phyloP scores from a whole-genome alignment of 2,329 filamentous ascomycete genomes.

The Albophoma yamanashiensis region DNA sequence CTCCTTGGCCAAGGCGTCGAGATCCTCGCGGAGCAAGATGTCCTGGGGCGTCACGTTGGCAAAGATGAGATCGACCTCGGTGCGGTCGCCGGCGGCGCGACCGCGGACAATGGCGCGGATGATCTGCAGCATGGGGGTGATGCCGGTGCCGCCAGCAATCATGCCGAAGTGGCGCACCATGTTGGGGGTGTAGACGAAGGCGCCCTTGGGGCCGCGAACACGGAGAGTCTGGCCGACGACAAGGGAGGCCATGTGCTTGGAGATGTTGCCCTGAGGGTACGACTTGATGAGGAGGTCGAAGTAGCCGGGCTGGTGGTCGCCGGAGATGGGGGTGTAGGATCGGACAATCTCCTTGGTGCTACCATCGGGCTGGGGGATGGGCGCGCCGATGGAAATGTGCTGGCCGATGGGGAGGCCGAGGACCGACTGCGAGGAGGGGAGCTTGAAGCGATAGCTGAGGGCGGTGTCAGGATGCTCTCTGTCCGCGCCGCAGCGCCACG shows the following conservation, averaged over 20 bases:
- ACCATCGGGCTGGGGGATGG: constrained; percentile 56
- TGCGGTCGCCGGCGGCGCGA: constrained; percentile 68
- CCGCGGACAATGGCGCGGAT: constrained; percentile 82
- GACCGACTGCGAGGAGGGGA: constrained; percentile 67
- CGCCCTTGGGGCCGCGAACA: constrained; percentile 89
- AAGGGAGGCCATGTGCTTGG: constrained; percentile 77
- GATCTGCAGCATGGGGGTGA: constrained; percentile 97
- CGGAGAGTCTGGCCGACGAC: constrained; percentile 79
- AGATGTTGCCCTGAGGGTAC: constrained; percentile 96
- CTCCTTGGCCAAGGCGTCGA: constrained; percentile 67
- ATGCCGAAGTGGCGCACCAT: constrained; percentile 96
- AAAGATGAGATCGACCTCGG: constrained; percentile 89
- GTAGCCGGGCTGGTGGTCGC: constrained; percentile 79
- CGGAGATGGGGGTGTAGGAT: constrained; percentile 86
- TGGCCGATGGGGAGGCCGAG: constrained; percentile 96
- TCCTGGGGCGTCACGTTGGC: constrained; percentile 92
- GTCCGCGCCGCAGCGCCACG: not conserved
- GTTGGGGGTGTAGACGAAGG: constrained; percentile 95
- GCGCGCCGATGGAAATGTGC: constrained; percentile 92
- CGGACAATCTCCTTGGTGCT: constrained; percentile 74
- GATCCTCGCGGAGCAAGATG: constrained; percentile 85
- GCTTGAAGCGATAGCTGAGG: constrained; percentile 76
- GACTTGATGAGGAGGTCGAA: constrained; percentile 98
- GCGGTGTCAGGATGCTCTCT: constrained; percentile 1
- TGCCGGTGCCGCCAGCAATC: constrained; percentile 95